These are phyloP conservation scores for Citrullus mucosospermus DNA, from an alignment of 306 rosid genomes.

Conservation along the genomic window DNA sequence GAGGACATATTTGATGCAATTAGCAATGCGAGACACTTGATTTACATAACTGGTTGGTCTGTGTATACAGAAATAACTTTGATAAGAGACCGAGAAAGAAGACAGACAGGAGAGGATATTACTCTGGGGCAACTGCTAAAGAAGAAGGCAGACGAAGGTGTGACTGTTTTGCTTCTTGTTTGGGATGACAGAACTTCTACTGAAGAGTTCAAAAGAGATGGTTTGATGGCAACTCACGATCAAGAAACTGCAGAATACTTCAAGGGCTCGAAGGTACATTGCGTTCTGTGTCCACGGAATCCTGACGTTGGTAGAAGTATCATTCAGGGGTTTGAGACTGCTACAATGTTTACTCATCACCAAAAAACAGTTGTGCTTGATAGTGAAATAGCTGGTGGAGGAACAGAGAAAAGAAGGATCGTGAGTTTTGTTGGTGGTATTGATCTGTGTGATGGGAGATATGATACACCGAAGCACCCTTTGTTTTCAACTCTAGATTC, in stretches of 20 bases:
- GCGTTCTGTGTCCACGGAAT: slow-evolving; percentile 52
- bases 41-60: slow-evolving; percentile 88
- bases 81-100: slow-evolving; percentile 23
- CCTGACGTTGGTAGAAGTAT: slow-evolving; percentile 53
- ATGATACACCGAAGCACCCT: slow-evolving; percentile 55
- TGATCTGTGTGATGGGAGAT: slow-evolving; percentile 87
- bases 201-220: slow-evolving; percentile 40
- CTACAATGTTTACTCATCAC: slow-evolving; percentile 82
- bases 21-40: slow-evolving; percentile 29
- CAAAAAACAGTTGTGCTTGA: slow-evolving; percentile 64
- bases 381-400: slow-evolving; percentile 11
- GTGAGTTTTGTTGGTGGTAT: slow-evolving; percentile 68
- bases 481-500: slow-evolving; percentile 42
- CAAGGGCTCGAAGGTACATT: slow-evolving; percentile 42
- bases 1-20: slow-evolving; percentile 60
- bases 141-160: slow-evolving; percentile 65
- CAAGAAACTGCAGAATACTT: slow-evolving; percentile 51
- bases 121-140: slow-evolving; percentile 62
- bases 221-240: slow-evolving; percentile 78
- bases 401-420: slow-evolving; percentile 25
- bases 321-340: slow-evolving; percentile 40
- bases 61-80: slow-evolving; percentile 38
- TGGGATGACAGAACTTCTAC: slow-evolving; percentile 77
- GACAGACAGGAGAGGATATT: slow-evolving; percentile 5
- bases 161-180: slow-evolving; percentile 61